phyloP scores from a whole-genome alignment of 2,329 filamentous ascomycete genomes.

The Stagonosporopsis chrysanthemi region DNA sequence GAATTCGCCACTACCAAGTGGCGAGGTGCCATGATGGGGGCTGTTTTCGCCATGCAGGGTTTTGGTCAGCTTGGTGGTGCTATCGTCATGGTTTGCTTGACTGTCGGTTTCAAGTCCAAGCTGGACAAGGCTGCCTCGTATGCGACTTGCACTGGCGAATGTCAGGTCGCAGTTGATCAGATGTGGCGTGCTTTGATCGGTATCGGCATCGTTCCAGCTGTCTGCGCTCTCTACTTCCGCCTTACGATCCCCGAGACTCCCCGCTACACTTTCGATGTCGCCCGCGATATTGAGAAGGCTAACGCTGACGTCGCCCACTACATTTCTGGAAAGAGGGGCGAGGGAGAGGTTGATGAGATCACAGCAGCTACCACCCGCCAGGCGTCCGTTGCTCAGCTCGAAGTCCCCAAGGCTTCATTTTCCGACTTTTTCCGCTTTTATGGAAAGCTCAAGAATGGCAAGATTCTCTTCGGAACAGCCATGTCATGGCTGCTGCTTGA shows the following conservation, averaged over 20 bases:
- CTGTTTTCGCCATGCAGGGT: slow-evolving; percentile 55
- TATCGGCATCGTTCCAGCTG: slow-evolving; percentile 51
- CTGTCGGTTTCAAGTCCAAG: slow-evolving; percentile 41
- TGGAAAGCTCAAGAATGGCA: slow-evolving; percentile 72
- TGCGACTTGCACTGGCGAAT: slow-evolving; percentile 39
- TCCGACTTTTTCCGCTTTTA: slow-evolving; percentile 76
- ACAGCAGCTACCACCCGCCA: slow-evolving; percentile 66
- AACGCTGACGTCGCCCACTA: slow-evolving; percentile 78
- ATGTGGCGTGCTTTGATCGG: slow-evolving; percentile 54
- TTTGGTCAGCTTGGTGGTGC: slow-evolving; percentile 52
- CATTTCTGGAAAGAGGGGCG: slow-evolving; percentile 66
- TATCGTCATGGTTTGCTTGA: slow-evolving; percentile 45
- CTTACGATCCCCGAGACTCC: slow-evolving; percentile 54
- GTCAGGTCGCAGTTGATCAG: slow-evolving; percentile 48
- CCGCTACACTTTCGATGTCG: slow-evolving; percentile 53
- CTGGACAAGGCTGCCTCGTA: slow-evolving; percentile 30
- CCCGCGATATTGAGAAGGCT: slow-evolving; percentile 57
- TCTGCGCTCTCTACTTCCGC: slow-evolving; percentile 53
- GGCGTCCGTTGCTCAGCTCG: slow-evolving; percentile 62
- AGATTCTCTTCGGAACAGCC: slow-evolving; percentile 78
- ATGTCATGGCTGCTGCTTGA: slow-evolving; percentile 76
- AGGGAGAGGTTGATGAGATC: slow-evolving; percentile 72
- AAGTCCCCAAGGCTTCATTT: slow-evolving; percentile 74
- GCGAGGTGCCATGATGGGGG: slow-evolving; percentile 53
- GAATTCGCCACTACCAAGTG: slow-evolving; percentile 54